Evolutionary conservation across 2,329 filamentous ascomycete species (phyloP), one percentile per base, ranked within the genome.

Genomic region (Ophiostoma sp.): DNA sequence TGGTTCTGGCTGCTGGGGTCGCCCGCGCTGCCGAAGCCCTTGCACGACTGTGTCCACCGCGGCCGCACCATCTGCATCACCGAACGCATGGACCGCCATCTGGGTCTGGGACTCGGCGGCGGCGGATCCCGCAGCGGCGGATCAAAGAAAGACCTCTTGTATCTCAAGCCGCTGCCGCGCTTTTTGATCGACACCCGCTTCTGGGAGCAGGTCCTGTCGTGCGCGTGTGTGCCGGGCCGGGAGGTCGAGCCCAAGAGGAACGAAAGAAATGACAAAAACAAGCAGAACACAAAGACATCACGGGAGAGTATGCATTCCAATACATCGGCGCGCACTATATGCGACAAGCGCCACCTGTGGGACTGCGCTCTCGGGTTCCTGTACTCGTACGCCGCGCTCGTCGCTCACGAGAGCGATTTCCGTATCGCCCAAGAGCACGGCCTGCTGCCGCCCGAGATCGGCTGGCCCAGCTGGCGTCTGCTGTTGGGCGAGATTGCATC

Each of bases 401-500:
- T 82, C 3, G 70, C 72, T 1, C 74, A 79, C 71, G 77, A 80
- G 67, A 81, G 77, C 72, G 79, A 83, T 73, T 79, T 82, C 39
- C 52, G 41, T 3, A 76, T 81, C n/a, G 80, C 81, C 1, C 74
- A 75, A 27, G 76, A 78, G 3, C 75, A 75, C 41, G 74, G 74
- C 6, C 71, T 83, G 1, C 35, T 83, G 1, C 80, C 82, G 0
- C 6, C 41, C 7, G 71, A 76, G 13, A 70, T 82, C 1, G 73
- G 73, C 5, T 83, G 81, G 82, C 27, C 69, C 5, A n/a, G 60
- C 33, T 84, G 82, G 83, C 79, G 77, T 39, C 52, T 23, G 2
- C 76, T 81, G 27, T 72, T 76, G 1, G 72, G 69, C 41, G 73
- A 79, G 68, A 73, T 83, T 10, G 71, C 77, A 13, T 69, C 74